Evolutionary conservation across 805 yeast genomes (phyloP).

Genomic region (Starmerella gropengiesseri): DNA sequence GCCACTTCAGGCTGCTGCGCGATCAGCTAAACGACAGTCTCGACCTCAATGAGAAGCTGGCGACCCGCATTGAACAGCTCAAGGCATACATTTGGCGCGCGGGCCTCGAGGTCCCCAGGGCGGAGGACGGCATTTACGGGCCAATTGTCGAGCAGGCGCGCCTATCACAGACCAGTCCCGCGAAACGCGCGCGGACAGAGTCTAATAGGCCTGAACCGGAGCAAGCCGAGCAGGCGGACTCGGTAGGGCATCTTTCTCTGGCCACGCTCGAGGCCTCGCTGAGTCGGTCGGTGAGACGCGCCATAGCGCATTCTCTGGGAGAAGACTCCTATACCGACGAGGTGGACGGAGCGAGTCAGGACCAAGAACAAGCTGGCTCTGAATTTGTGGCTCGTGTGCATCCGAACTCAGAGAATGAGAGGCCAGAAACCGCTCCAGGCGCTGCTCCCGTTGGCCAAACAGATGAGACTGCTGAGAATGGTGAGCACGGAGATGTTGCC

Average conservation of each 20-base stretch:
- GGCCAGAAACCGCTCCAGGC: too few species aligned
- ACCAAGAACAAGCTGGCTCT: not conserved
- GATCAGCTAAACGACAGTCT: slow-evolving; percentile 12
- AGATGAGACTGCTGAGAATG: too few species aligned
- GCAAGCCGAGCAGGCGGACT: too few species aligned
- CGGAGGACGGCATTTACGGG: slow-evolving; percentile 13
- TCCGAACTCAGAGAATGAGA: too few species aligned
- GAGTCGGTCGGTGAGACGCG: not conserved
- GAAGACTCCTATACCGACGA: not conserved
- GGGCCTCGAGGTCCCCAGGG: slow-evolving; percentile 15
- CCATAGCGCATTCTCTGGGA: not conserved
- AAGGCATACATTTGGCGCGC: slow-evolving; percentile 14
- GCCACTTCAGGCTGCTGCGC: slow-evolving; percentile 9
- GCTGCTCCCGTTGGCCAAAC: too few species aligned
- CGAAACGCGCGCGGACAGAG: slow-evolving; percentile 1
- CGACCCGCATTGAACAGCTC: slow-evolving; percentile 13
- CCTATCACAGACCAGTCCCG: not conserved
- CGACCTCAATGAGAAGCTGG: slow-evolving; percentile 9
- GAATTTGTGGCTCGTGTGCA: not conserved
- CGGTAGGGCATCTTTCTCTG: too few species aligned
- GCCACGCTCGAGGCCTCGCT: slow-evolving; percentile 1
- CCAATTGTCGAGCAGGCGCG: slow-evolving; percentile 9
- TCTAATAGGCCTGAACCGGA: not conserved
- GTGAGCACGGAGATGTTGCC: too few species aligned
- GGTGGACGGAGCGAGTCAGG: not conserved